A percentile compares a stretch with the other conserved stretches of the same genome.
Conservation (phyloP, 2,329 filamentous ascomycete genomes). For the Colletotrichum costaricense region DNA sequence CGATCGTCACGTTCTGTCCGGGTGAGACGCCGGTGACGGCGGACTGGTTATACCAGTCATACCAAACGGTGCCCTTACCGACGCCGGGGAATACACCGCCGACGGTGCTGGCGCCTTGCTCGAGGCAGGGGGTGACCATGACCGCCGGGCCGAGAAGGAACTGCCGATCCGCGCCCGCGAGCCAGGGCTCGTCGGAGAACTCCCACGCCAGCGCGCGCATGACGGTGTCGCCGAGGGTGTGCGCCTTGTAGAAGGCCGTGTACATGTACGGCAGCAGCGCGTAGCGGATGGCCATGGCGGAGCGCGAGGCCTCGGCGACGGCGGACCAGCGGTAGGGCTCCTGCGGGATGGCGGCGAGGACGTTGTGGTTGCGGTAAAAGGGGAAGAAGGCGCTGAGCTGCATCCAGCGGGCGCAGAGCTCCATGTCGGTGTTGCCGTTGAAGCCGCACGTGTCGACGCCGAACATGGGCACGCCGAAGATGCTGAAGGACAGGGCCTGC, state of each 20-base stretch:
- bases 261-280: slow-evolving; percentile 80
- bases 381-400: slow-evolving; percentile 80
- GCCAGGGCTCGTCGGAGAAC: slow-evolving; percentile 76
- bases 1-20: slow-evolving; percentile 43
- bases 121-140: slow-evolving; percentile 75
- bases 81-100: slow-evolving; percentile 76
- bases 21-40: slow-evolving; percentile 56
- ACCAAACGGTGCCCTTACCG: slow-evolving; percentile 67
- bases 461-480: slow-evolving; percentile 84
- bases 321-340: slow-evolving; percentile 78
- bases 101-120: slow-evolving; percentile 70
- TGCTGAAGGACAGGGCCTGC: slow-evolving; percentile 77
- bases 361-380: slow-evolving; percentile 83
- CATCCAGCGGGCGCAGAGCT: slow-evolving; percentile 82
- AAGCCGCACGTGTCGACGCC: slow-evolving; percentile 79
- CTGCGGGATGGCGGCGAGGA: slow-evolving; percentile 68
- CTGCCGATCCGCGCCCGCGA: slow-evolving; percentile 75
- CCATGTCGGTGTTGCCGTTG: slow-evolving; percentile 72
- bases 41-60: slow-evolving; percentile 82
- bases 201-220: slow-evolving; percentile 82
- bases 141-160: slow-evolving; percentile 77
- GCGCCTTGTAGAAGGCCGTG: slow-evolving; percentile 76
- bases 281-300: slow-evolving; percentile 78
- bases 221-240: slow-evolving; percentile 74
- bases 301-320: slow-evolving; percentile 72